Base-by-base conservation (phyloP, 2,329 filamentous ascomycete species). In the Tolypocladium cylindrosporum region DNA sequence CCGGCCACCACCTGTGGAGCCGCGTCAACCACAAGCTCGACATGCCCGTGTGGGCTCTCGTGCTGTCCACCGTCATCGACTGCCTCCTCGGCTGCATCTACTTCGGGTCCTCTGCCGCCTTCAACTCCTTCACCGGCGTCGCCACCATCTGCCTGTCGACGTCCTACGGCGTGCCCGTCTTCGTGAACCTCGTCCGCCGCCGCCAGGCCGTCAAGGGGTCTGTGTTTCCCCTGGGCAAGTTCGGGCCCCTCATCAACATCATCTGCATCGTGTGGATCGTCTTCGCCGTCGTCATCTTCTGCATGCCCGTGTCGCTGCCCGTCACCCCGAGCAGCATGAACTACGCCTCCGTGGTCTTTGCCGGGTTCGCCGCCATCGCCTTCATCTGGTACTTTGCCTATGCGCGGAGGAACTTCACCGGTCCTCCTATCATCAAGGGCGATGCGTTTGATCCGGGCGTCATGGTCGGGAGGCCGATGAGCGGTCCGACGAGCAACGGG, bases 61-160 rank as follows among this genome's bases (percentile, higher is more conserved):
- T 85, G 3, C 77, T 92, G 2, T 90, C 87, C 0, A 86, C 87
- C 0, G 67, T 78, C 0, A 82, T 92, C 50, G 85, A 89, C 69
- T 88, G 84, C 63, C 73, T 91, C 13, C 78, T 92, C 0, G 89
- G 88, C 0, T 78, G 89, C 62, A 91, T 92, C 70, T 92, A 90
- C 74, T 90, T 92, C 62, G 89, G 89, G 11, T 89, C 85, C 1
- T 81, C 83, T 0, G 87, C 88, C 0, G 89, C 89, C 0, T 92
- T 92, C 75, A 88, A 87, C 75, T 86, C 84, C 11, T 91, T 92
- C 71, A 91, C 88, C 0, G 88, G 88, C 36, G 88, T 91, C 1
- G 89, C 88, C 1, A 91, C 88, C 5, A 91, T 92, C 68, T 91
- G 88, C 62, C 80, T 92, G 0, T 87, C 84, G 0, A 84, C 85